Percentiles rank a stretch among this genome's conserved stretches.
Conservation (phyloP, 768 basidiomycete species). For the Fomitopsis serialis region DNA sequence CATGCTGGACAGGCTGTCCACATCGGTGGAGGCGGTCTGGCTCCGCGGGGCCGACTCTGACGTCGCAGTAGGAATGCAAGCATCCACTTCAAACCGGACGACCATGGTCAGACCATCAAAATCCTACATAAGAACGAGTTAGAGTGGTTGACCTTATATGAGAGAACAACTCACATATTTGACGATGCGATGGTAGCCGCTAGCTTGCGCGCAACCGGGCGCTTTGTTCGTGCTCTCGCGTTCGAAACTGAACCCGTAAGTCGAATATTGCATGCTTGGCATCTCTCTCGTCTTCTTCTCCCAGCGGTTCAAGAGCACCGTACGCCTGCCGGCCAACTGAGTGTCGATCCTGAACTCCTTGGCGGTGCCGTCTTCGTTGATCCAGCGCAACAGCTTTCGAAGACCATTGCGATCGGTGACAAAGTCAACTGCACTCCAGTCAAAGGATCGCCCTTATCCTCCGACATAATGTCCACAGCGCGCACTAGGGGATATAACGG, state of each 20-base stretch:
- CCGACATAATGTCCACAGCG: conserved; percentile 42
- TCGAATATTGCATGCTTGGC: conserved; percentile 22
- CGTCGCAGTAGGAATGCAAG: conserved; percentile 10
- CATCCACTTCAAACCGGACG: conserved; percentile 24
- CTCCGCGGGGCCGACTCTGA: neutral
- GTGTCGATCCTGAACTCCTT: conserved; percentile 64
- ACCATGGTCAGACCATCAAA: conserved; percentile 18
- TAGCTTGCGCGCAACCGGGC: conserved; percentile 13
- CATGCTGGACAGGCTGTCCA: conserved; percentile 18
- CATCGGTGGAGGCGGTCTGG: neutral
- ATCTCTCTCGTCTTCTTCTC: conserved; percentile 35
- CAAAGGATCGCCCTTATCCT: conserved; percentile 21
- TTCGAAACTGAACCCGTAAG: conserved; percentile 61
- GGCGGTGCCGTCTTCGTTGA: conserved; percentile 23
- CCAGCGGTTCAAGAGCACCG: conserved; percentile 58
- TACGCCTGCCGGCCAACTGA: conserved; percentile 52
- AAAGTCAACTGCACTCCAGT: conserved; percentile 35
- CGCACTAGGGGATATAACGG: conserved; percentile 52
- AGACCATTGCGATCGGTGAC: conserved; percentile 65
- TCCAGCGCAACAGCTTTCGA: conserved; percentile 59
- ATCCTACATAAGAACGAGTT: conserved; percentile 8
- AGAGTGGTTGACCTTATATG: neutral
- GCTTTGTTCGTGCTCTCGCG: conserved; percentile 9
- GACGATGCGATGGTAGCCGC: conserved; percentile 19
- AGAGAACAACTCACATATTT: conserved; percentile 14